Conservation (phyloP, 2,329 filamentous ascomycete genomes). For the Colletotrichum cordylinicola region DNA sequence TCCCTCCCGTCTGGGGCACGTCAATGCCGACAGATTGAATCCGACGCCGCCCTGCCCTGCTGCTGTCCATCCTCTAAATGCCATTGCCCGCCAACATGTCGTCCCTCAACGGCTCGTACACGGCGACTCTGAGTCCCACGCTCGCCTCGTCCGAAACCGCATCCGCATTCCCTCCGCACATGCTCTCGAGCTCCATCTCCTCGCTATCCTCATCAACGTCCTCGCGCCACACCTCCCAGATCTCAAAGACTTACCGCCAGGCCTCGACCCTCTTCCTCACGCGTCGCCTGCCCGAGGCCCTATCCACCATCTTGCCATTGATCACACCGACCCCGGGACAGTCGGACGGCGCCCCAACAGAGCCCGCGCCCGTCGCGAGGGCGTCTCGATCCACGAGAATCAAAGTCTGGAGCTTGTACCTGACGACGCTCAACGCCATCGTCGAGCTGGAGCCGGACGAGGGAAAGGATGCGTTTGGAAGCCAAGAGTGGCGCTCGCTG, state of each 20-base stretch:
- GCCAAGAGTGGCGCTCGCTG: constrained; percentile 81
- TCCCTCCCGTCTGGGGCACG: constrained; percentile 9
- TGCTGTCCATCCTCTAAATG: constrained; percentile 3
- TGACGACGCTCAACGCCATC: constrained; percentile 91
- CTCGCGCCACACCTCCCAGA: constrained; percentile 70
- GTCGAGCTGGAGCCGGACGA: constrained; percentile 89
- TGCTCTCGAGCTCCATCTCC: constrained; percentile 70
- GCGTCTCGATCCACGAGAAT: constrained; percentile 84
- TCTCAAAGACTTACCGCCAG: constrained; percentile 93
- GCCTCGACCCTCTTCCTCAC: constrained; percentile 94
- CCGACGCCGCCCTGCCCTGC: background rate
- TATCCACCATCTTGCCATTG: constrained; percentile 83
- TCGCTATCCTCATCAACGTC: constrained; percentile 69
- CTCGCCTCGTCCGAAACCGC: constrained; percentile 32
- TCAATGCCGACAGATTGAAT: constrained; percentile 22
- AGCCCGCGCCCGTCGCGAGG: constrained; percentile 76
- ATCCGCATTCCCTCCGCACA: constrained; percentile 53
- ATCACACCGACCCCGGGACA: constrained; percentile 66
- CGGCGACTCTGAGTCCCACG: constrained; percentile 51
- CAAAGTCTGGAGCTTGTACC: constrained; percentile 97
- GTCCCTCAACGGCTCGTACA: constrained; percentile 44
- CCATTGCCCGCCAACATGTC: constrained; percentile 40
- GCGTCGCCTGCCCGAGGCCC: constrained; percentile 86
- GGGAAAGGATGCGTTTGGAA: constrained; percentile 87
- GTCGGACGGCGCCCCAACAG: constrained; percentile 48